A percentile compares a stretch with the other conserved stretches of the same genome.
These are phyloP conservation scores for Bruguiera parviflora DNA, from an alignment of 345 rosid species.

Conservation along the genomic window DNA sequence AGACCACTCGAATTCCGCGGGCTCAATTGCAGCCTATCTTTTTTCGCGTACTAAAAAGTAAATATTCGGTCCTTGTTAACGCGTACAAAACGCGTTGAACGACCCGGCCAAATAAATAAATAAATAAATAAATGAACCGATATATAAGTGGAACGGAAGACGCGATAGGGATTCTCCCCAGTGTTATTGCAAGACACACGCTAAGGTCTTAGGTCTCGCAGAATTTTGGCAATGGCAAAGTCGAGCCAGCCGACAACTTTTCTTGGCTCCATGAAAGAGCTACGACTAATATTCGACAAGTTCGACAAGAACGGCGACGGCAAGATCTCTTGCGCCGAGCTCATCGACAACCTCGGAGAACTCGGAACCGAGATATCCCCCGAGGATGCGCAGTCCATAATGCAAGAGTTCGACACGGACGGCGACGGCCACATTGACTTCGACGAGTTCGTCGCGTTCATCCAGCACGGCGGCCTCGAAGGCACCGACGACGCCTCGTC, in stretches of 20 bases:
- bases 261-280: slow-evolving; percentile 52
- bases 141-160: background rate
- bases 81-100: slow-evolving; percentile 5
- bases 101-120: too few relatives aligned
- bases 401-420: slow-evolving; percentile 81
- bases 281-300: slow-evolving; percentile 50
- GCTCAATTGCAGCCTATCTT: too few relatives aligned
- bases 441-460: slow-evolving; percentile 66
- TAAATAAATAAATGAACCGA: too few relatives aligned
- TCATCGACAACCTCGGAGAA: slow-evolving; percentile 49
- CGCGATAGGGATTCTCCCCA: too few relatives aligned
- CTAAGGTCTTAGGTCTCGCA: background rate
- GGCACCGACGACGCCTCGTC: slow-evolving; percentile 12
- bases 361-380: slow-evolving; percentile 46
- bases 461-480: slow-evolving; percentile 22
- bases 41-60: too few relatives aligned
- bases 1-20: too few relatives aligned
- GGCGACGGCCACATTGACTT: slow-evolving; percentile 76
- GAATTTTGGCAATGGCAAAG: background rate
- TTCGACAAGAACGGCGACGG: slow-evolving; percentile 95
- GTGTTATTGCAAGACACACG: too few relatives aligned
- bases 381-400: slow-evolving; percentile 55
- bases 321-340: slow-evolving; percentile 70
- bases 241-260: background rate
- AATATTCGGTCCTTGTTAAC: background rate